Conservation (phyloP, 2,329 filamentous ascomycete genomes). For the Magnaporthiopsis rhizophila region DNA sequence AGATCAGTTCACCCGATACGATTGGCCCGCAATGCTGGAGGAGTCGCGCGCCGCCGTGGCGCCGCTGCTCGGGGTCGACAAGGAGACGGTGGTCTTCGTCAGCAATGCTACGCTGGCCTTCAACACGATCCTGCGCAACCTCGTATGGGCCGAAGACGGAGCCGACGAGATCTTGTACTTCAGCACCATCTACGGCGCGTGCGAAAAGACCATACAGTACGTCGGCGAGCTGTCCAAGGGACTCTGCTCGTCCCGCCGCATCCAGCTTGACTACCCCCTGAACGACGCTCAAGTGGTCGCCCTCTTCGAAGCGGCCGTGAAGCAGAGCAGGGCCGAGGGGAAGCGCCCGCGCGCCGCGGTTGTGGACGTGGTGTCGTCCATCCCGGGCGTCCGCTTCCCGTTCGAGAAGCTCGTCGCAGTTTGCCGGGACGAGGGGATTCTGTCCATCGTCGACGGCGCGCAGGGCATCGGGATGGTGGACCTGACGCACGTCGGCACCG, state of each 20-base stretch:
- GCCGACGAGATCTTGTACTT: constrained; percentile 76
- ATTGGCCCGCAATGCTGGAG: constrained; percentile 55
- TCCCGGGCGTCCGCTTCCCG: constrained; percentile 73
- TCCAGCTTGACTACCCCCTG: constrained; percentile 60
- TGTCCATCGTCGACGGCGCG: constrained; percentile 76
- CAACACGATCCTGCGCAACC: constrained; percentile 72
- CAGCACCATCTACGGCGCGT: constrained; percentile 68
- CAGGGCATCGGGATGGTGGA: constrained; percentile 76
- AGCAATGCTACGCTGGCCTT: constrained; percentile 72
- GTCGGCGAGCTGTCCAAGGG: constrained; percentile 57
- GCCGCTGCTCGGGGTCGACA: constrained; percentile 51
- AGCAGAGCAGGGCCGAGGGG: constrained; percentile 41
- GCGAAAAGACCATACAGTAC: constrained; percentile 64
- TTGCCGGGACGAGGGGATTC: constrained; percentile 58
- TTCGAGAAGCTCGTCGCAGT: constrained; percentile 58
- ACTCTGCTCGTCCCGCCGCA: constrained; percentile 37
- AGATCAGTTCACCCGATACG: constrained; percentile 69
- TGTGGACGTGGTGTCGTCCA: constrained; percentile 73
- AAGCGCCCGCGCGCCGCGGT: constrained; percentile 59
- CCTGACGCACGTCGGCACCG: constrained; percentile 48
- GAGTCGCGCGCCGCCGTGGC: constrained; percentile 58
- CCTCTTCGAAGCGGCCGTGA: constrained; percentile 52
- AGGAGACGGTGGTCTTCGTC: constrained; percentile 65
- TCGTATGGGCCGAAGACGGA: constrained; percentile 59
- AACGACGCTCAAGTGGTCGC: constrained; percentile 58